Conservation (phyloP, 768 basidiomycete species). For the Boletus rubescentipes region DNA sequence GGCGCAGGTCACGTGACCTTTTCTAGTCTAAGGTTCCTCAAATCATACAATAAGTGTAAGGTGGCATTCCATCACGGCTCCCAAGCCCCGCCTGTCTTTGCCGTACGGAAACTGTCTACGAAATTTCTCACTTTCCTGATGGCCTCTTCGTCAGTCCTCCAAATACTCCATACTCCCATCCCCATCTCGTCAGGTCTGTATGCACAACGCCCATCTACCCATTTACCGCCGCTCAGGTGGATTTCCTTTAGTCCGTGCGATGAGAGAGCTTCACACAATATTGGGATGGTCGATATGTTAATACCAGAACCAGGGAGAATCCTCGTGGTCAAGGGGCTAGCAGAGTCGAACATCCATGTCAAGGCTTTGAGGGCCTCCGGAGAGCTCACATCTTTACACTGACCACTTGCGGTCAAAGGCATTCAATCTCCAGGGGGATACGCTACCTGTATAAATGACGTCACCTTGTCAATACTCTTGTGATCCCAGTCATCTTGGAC, state of each 20-base stretch:
- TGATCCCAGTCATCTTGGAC: conserved; percentile 59
- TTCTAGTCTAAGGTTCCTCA: not conserved
- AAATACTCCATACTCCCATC: conserved; percentile 75
- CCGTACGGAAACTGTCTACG: conserved; percentile 33
- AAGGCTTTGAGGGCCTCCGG: conserved; percentile 42
- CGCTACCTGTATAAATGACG: not conserved
- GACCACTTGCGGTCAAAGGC: conserved; percentile 46
- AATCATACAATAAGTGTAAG: not conserved
- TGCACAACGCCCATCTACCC: conserved; percentile 53
- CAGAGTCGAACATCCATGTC: conserved; percentile 38
- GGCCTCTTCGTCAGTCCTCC: conserved; percentile 56
- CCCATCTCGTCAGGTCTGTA: conserved; percentile 60
- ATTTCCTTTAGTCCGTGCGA: conserved; percentile 64
- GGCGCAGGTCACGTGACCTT: conserved; percentile 30
- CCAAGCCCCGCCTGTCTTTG: not conserved
- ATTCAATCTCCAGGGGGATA: not conserved
- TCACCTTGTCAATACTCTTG: conserved; percentile 79
- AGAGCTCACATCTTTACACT: conserved; percentile 39
- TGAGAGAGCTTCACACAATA: conserved; percentile 49
- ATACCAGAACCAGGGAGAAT: conserved; percentile 81
- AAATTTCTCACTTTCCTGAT: conserved; percentile 52
- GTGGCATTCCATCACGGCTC: not conserved
- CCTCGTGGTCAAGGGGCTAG: conserved; percentile 6
- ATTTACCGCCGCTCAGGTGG: conserved; percentile 72
- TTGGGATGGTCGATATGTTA: conserved; percentile 51